Evolutionary conservation across 2,329 filamentous ascomycete species (phyloP).

Genomic region (Dactylellina drechsleri): DNA sequence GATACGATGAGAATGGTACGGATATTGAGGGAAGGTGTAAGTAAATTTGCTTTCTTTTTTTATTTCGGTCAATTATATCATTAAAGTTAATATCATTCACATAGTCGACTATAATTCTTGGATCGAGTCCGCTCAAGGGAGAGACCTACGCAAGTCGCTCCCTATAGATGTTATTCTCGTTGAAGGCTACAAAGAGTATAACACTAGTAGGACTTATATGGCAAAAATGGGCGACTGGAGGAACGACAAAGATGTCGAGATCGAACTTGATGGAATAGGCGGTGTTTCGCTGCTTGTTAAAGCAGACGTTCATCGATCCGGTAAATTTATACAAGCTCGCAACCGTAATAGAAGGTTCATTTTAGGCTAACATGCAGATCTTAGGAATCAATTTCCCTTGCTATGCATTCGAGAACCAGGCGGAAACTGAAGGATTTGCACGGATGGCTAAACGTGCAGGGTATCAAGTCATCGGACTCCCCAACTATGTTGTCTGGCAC

Average conservation of each 20-base stretch:
- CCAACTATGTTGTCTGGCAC: slow-evolving; percentile 99
- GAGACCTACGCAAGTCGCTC: slow-evolving; percentile 76
- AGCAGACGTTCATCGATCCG: slow-evolving; percentile 94
- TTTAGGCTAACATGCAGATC: slow-evolving; percentile 4
- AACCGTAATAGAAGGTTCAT: not conserved
- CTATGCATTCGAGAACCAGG: slow-evolving; percentile 98
- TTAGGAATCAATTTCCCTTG: slow-evolving; percentile 95
- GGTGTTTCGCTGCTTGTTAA: slow-evolving; percentile 98
- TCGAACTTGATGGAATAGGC: slow-evolving; percentile 92
- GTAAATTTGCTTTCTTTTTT: slow-evolving; percentile 60
- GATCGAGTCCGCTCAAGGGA: slow-evolving; percentile 89
- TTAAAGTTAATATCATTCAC: slow-evolving; percentile 58
- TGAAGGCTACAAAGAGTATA: slow-evolving; percentile 94
- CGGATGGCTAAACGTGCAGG: slow-evolving; percentile 98
- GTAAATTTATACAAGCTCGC: slow-evolving; percentile 65
- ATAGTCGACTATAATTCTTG: slow-evolving; percentile 99
- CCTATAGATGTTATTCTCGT: slow-evolving; percentile 85
- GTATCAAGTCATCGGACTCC: slow-evolving; percentile 88
- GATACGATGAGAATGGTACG: slow-evolving; percentile 76
- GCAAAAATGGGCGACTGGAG: slow-evolving; percentile 91
- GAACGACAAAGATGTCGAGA: slow-evolving; percentile 88
- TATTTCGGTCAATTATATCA: slow-evolving; percentile 25
- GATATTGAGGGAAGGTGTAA: slow-evolving; percentile 96
- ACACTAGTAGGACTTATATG: slow-evolving; percentile 91
- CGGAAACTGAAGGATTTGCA: slow-evolving; percentile 97